Evolutionary conservation across 768 basidiomycete genomes (phyloP).

Genomic region (Nevesoporus exiguus): DNA sequence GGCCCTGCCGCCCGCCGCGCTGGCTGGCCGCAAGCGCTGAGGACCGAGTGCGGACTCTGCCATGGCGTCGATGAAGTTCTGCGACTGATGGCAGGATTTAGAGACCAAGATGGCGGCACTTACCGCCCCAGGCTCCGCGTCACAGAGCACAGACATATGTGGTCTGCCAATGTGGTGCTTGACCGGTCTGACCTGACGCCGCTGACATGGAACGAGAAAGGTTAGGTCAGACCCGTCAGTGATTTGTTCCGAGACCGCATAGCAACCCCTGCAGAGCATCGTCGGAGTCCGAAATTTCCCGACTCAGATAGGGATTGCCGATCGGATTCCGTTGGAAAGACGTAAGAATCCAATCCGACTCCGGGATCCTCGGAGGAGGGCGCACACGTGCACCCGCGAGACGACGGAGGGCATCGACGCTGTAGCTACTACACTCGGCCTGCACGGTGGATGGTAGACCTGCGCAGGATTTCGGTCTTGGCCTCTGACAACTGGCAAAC

Average conservation of each 20-base stretch:
- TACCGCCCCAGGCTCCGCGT: slow-evolving; percentile 19
- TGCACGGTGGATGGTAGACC: not conserved
- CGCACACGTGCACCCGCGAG: too few relatives aligned
- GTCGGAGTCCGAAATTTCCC: slow-evolving; percentile 13
- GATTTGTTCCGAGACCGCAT: slow-evolving; percentile 28
- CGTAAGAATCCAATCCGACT: not conserved
- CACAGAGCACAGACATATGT: slow-evolving; percentile 28
- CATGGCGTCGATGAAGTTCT: slow-evolving; percentile 18
- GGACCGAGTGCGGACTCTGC: slow-evolving; percentile 35
- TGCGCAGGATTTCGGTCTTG: not conserved
- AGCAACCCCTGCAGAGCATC: slow-evolving; percentile 30
- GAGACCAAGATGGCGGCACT: slow-evolving; percentile 27
- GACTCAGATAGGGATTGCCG: slow-evolving; percentile 4
- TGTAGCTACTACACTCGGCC: not conserved
- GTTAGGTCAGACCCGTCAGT: slow-evolving; percentile 8
- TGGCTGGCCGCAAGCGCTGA: slow-evolving; percentile 34
- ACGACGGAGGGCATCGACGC: not conserved
- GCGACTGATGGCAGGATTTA: slow-evolving; percentile 25
- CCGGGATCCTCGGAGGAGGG: not conserved
- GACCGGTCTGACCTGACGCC: slow-evolving; percentile 14
- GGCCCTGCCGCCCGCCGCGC: slow-evolving; percentile 25
- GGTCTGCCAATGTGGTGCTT: slow-evolving; percentile 15
- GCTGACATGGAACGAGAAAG: slow-evolving; percentile 32
- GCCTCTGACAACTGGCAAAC: not conserved
- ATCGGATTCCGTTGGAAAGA: not conserved